Conservation (phyloP, 2,329 filamentous ascomycete species). For the Sporothrix schenckii region DNA sequence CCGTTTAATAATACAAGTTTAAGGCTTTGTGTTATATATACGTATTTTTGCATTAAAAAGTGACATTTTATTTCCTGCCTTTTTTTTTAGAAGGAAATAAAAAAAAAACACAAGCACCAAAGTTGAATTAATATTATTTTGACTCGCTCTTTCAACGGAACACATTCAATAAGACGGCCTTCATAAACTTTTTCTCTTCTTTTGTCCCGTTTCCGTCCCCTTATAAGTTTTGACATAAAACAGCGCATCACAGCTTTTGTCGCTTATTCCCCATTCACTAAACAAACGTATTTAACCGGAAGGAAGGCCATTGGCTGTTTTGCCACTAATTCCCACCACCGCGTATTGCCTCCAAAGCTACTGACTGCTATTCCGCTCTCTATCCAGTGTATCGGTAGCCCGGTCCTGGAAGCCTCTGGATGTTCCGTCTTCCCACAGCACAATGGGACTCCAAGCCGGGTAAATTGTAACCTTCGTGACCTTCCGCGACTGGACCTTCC, state of each 20-base stretch:
- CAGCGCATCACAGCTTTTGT: neutral
- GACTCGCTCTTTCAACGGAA: too few species aligned
- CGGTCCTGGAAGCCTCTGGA: slow-evolving; percentile 2
- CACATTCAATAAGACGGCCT: too few species aligned
- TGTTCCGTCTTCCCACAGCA: neutral
- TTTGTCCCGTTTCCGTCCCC: too few species aligned
- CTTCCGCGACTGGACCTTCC: neutral
- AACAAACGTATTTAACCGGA: neutral
- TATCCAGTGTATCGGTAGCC: neutral
- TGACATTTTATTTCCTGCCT: too few species aligned
- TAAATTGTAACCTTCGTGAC: neutral
- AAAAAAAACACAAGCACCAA: neutral
- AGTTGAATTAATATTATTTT: too few species aligned
- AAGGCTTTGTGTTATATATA: too few species aligned
- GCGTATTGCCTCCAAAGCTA: neutral
- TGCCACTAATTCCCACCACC: neutral
- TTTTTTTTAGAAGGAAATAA: neutral
- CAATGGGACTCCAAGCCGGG: slow-evolving; percentile 16
- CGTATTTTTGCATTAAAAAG: too few species aligned
- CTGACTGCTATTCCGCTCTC: neutral
- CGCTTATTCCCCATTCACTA: too few species aligned
- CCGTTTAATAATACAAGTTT: neutral
- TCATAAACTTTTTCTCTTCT: too few species aligned
- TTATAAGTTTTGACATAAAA: too few species aligned
- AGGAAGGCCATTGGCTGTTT: neutral